These are phyloP conservation scores for Bryoerythrophyllum caledonicum DNA, from an alignment of 225 moss, liverwort and hornwort species.

Conservation along the genomic window DNA sequence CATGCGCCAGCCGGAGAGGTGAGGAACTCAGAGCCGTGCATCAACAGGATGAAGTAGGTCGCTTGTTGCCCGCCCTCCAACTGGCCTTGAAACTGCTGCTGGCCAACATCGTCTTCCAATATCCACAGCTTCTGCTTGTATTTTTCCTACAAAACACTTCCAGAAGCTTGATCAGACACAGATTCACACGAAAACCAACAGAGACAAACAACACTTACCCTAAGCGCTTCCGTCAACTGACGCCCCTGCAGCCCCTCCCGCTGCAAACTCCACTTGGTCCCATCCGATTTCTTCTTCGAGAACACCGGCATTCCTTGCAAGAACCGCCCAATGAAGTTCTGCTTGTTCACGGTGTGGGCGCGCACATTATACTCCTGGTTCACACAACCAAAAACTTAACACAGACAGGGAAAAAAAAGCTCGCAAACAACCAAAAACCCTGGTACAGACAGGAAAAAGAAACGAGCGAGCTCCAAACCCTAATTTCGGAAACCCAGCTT, in stretches of 20 bases:
- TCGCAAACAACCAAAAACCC: not conserved
- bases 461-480: too few species aligned
- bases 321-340: slow-evolving; percentile 92
- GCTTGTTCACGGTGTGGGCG: slow-evolving; percentile 73
- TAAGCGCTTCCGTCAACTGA: slow-evolving; percentile 70
- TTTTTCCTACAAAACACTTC: slow-evolving; percentile 63
- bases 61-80: slow-evolving; percentile 99
- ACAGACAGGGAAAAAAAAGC: not conserved
- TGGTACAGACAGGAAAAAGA: too few species aligned
- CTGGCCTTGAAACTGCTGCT: slow-evolving; percentile 95
- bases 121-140: slow-evolving; percentile 88
- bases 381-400: slow-evolving; percentile 9
- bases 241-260: slow-evolving; percentile 91
- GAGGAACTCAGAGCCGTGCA: slow-evolving; percentile 80
- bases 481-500: too few species aligned
- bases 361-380: slow-evolving; percentile 92
- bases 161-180: slow-evolving; percentile 1
- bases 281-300: slow-evolving; percentile 79
- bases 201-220: slow-evolving; percentile 36
- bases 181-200: not conserved
- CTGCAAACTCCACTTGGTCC: slow-evolving; percentile 88
- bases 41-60: slow-evolving; percentile 81
- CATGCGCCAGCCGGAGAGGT: slow-evolving; percentile 90
- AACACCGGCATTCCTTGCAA: slow-evolving; percentile 90
- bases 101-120: slow-evolving; percentile 88